Conservation (phyloP, 148 eudicot species). For the Amaranthus palmeri region DNA sequence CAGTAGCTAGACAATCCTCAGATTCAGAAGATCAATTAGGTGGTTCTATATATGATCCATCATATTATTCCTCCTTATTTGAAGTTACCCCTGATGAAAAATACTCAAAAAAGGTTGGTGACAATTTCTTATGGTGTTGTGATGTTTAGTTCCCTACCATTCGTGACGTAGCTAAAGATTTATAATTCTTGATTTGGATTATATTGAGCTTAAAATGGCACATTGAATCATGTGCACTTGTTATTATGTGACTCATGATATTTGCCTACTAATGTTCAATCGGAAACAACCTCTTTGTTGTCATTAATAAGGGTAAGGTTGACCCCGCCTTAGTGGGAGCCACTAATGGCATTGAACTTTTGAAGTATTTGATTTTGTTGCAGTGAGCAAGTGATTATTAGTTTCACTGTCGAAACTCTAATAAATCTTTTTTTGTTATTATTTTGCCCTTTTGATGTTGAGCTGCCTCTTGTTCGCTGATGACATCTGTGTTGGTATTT, state of each 20-base stretch:
- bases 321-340: too few species aligned
- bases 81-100: slow-evolving; percentile 47
- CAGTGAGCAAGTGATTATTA: background rate
- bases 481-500: background rate
- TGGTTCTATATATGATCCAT: slow-evolving; percentile 91
- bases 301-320: background rate
- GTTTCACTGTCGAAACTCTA: background rate
- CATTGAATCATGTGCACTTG: background rate
- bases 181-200: too few species aligned
- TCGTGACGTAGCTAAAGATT: too few species aligned
- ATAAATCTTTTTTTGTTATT: too few species aligned
- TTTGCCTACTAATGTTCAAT: background rate
- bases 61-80: slow-evolving; percentile 77
- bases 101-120: slow-evolving; percentile 41
- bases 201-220: too few species aligned
- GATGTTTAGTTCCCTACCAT: background rate
- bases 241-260: background rate
- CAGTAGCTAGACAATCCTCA: slow-evolving; percentile 39
- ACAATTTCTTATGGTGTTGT: background rate
- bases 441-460: too few species aligned
- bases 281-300: background rate
- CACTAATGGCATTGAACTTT: too few species aligned
- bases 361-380: background rate
- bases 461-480: background rate
- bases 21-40: slow-evolving; percentile 72